Percentiles rank a stretch among this genome's conserved stretches.
Conservation (phyloP, 768 basidiomycete genomes). For the Termitomyces sp. region DNA sequence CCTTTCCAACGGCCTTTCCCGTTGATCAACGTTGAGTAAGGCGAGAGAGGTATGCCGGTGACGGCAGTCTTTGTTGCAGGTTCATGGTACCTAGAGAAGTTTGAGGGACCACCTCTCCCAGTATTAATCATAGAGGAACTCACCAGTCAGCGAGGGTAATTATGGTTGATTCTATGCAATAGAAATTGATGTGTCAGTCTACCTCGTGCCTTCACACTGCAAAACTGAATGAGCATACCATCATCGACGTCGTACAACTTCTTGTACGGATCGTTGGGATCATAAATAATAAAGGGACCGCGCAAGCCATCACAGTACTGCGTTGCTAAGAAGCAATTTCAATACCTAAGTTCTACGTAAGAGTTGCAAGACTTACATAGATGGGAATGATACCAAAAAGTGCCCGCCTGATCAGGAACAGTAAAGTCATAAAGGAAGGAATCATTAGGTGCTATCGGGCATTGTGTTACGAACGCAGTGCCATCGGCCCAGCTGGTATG, state of each 20-base stretch:
- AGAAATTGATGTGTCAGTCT: neutral
- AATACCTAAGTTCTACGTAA: neutral
- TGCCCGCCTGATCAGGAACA: slow-evolving; percentile 23
- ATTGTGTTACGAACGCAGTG: slow-evolving; percentile 34
- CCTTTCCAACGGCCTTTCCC: slow-evolving; percentile 36
- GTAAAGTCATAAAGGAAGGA: slow-evolving; percentile 39
- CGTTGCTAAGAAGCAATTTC: slow-evolving; percentile 21
- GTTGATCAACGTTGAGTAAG: slow-evolving; percentile 31
- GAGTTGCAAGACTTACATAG: slow-evolving; percentile 18
- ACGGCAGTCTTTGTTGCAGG: slow-evolving; percentile 1
- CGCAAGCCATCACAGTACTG: slow-evolving; percentile 50
- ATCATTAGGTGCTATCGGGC: slow-evolving; percentile 36
- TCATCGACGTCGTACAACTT: slow-evolving; percentile 27
- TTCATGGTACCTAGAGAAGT: slow-evolving; percentile 6
- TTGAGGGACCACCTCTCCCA: neutral
- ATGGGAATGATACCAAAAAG: slow-evolving; percentile 31
- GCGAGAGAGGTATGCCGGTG: neutral
- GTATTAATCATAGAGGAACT: neutral
- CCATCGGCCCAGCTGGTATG: slow-evolving; percentile 13
- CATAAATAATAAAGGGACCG: slow-evolving; percentile 36
- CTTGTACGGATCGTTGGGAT: slow-evolving; percentile 33
- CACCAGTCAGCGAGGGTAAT: slow-evolving; percentile 41
- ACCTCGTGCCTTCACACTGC: neutral
- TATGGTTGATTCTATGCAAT: slow-evolving; percentile 36
- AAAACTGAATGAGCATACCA: slow-evolving; percentile 7